These are phyloP conservation scores for Excoecaria agallocha DNA, from an alignment of 345 rosid genomes.

Conservation along the genomic window DNA sequence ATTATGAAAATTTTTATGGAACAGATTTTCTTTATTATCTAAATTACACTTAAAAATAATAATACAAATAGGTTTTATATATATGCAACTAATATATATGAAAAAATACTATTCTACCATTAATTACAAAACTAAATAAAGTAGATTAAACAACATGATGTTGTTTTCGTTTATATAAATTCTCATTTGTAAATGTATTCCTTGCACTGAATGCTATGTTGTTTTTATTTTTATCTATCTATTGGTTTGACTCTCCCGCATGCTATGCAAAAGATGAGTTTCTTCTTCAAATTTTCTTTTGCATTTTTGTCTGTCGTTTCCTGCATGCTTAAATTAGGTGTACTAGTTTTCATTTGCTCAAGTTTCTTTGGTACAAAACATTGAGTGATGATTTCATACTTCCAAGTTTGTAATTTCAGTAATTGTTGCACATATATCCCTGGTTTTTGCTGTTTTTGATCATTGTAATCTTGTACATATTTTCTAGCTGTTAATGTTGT, in stretches of 20 bases:
- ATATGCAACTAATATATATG: no score
- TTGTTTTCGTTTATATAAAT: no score
- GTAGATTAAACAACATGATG: no score
- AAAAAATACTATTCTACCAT: no score
- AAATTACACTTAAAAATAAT: no score
- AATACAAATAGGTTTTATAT: no score
- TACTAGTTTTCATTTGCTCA: background rate
- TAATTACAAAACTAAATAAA: no score
- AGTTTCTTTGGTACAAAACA: background rate
- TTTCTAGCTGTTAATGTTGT: slow-evolving; percentile 32
- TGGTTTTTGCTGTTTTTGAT: background rate
- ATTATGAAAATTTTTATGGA: no score
- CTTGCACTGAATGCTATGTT: background rate
- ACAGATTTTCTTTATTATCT: no score
- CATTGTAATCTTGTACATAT: background rate
- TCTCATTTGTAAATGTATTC: background rate
- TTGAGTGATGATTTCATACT: background rate
- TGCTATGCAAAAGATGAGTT: background rate
- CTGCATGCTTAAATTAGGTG: background rate
- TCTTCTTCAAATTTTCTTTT: background rate
- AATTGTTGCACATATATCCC: background rate
- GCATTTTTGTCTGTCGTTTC: background rate
- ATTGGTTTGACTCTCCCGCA: background rate
- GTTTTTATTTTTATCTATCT: background rate
- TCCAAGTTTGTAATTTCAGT: background rate